Evolutionary conservation across 805 yeast species (phyloP).

Genomic region (Zygoascus biomembranicola): DNA sequence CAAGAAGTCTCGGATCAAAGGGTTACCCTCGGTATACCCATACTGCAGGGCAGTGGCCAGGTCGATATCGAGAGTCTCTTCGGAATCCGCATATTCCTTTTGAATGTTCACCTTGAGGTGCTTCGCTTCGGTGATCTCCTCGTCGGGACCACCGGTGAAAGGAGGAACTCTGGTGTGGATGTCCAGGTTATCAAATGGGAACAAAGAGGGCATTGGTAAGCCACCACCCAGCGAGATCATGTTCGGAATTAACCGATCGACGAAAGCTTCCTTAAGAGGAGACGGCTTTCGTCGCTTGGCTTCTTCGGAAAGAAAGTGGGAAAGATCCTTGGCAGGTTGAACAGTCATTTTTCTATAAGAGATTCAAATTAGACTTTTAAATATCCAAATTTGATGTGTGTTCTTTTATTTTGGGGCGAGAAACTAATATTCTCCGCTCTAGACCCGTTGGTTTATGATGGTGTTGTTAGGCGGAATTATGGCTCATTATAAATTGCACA

Average conservation of each 20-base stretch:
- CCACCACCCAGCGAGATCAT: constrained; percentile 94
- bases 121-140: constrained; percentile 16
- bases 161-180: constrained; percentile 66
- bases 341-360: background rate
- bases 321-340: constrained; percentile 54
- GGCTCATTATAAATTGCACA: background rate
- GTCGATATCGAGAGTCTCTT: constrained; percentile 42
- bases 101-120: constrained; percentile 28
- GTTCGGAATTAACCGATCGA: constrained; percentile 62
- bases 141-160: constrained; percentile 58
- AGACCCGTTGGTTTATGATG: background rate
- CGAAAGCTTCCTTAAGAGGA: constrained; percentile 76
- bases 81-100: constrained; percentile 33
- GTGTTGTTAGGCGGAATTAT: background rate
- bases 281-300: constrained; percentile 70
- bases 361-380: too few species aligned
- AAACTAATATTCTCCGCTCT: background rate
- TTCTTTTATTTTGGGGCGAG: background rate
- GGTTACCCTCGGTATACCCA: constrained; percentile 77
- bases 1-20: constrained; percentile 57
- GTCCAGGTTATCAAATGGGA: constrained; percentile 77
- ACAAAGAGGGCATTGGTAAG: constrained; percentile 80
- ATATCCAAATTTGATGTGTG: too few species aligned
- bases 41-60: constrained; percentile 85
- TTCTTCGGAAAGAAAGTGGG: constrained; percentile 70